Evolutionary conservation across 139 green algal genomes (phyloP).

Genomic region (Chlorella vulgaris): DNA sequence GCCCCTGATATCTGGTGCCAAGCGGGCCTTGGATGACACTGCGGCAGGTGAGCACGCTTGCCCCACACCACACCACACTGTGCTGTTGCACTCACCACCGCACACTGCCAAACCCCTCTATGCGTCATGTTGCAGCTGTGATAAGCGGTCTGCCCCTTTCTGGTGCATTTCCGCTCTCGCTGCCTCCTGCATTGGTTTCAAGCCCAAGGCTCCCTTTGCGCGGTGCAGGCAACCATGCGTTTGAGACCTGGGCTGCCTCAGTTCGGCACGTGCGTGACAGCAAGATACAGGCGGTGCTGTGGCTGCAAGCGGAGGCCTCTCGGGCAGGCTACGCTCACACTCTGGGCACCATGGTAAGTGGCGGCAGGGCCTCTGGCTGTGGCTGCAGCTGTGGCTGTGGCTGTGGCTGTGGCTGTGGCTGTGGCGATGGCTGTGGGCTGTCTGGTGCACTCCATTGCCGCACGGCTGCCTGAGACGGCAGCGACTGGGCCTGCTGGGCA

Average conservation of each 20-base stretch:
- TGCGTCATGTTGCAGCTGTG: too few species aligned
- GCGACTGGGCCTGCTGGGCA: too few species aligned
- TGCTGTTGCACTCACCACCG: not conserved
- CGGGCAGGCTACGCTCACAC: not conserved
- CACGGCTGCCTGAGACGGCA: too few species aligned
- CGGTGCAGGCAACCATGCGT: conserved; percentile 27
- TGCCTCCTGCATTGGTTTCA: too few species aligned
- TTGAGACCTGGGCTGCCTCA: conserved; percentile 24
- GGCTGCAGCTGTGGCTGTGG: too few species aligned
- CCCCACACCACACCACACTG: not conserved
- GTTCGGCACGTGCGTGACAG: not conserved
- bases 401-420: too few species aligned
- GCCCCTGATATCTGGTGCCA: not conserved
- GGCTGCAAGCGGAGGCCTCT: conserved; percentile 31
- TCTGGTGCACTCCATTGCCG: too few species aligned
- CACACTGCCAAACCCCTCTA: not conserved
- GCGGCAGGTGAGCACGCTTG: not conserved
- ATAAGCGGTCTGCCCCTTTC: not conserved
- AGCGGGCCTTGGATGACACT: conserved; percentile 8
- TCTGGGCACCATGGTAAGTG: not conserved
- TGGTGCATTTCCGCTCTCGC: too few species aligned
- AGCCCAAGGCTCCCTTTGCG: not conserved
- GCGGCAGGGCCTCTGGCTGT: too few species aligned
- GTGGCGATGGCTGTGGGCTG: too few species aligned
- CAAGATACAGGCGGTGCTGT: not conserved